A percentile compares a stretch with the other conserved stretches of the same genome.
Evolutionary conservation across 257 asterid genomes (phyloP).

Genomic region (Solanum chilense): DNA sequence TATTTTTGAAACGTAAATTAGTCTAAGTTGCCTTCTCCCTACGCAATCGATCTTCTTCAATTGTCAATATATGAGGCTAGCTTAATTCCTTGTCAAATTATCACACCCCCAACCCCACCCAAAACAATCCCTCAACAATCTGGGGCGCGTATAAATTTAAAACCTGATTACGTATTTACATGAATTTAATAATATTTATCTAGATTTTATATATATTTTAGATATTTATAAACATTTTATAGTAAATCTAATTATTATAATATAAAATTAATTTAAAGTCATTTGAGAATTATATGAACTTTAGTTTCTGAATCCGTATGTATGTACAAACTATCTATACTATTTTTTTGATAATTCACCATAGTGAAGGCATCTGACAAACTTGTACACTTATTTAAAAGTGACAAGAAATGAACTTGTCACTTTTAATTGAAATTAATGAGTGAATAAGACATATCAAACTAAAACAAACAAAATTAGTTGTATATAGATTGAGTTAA

Average conservation of each 20-base stretch:
- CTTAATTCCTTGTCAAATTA: slow-evolving; percentile 23
- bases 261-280: background rate
- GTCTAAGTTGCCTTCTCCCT: background rate
- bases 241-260: background rate
- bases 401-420: background rate
- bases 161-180: background rate
- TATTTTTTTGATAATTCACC: background rate
- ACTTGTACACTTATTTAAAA: background rate
- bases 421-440: background rate
- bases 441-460: background rate
- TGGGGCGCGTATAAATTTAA: background rate
- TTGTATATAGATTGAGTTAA: background rate
- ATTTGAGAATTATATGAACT: background rate
- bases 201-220: background rate
- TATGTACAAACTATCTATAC: background rate
- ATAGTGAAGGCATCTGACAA: background rate
- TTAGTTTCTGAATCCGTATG: accelerated
- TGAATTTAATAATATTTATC: background rate
- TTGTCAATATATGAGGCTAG: slow-evolving; percentile 30
- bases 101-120: slow-evolving; percentile 6
- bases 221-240: background rate
- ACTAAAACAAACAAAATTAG: background rate
- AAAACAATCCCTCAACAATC: slow-evolving; percentile 3
- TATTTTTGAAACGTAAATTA: background rate
- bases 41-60: slow-evolving; percentile 23